Base-by-base conservation (phyloP, 225 moss, liverwort and hornwort genomes). In the Lunularia cruciata region DNA sequence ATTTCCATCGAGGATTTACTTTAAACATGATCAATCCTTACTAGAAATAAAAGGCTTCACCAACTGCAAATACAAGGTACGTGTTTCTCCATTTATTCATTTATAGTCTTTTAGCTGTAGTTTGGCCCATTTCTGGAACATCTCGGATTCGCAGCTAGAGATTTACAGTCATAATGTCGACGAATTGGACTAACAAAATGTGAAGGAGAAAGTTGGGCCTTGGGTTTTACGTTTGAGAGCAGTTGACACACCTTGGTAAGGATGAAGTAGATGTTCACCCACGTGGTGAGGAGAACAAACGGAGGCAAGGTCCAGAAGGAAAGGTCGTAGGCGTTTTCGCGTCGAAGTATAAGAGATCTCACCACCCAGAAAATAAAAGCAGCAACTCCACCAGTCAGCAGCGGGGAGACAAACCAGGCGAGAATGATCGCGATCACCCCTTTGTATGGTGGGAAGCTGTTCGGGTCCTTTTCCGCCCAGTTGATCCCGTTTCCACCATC, bases 191-290 rank as follows among this genome's bases (percentile, higher is more conserved):
- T n/a, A n/a, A n/a, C n/a, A n/a, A n/a, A n/a, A n/a, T n/a, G n/a
- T n/a, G n/a, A n/a, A n/a, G n/a, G n/a, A n/a, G n/a, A n/a, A n/a
- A n/a, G n/a, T n/a, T n/a, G n/a, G n/a, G n/a, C n/a, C n/a, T n/a
- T n/a, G n/a, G n/a, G n/a, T n/a, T n/a, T n/a, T n/a, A n/a, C n/a
- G 22, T 1, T 6, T 4, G 3, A 54, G 54, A 54, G 28, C 45
- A 45, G 51, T 1, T 20, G 8, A 16, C 65, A 28, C 9, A 69
- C 56, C 69, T 90, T 90, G 39, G 87, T 90, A 75, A 90, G 83
- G 31, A 90, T 76, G 72, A 87, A 90, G 71, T 85, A 90, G 25
- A 86, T 74, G 75, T 90, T 90, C 63, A 90, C 81, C 42, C 83
- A 90, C n/a, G 76, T 73, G 12, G 90, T 90, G 56, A 84, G 0